Evolutionary conservation across 176 grass and related monocot genomes (phyloP).

Genomic region (Paspalum vaginatum): DNA sequence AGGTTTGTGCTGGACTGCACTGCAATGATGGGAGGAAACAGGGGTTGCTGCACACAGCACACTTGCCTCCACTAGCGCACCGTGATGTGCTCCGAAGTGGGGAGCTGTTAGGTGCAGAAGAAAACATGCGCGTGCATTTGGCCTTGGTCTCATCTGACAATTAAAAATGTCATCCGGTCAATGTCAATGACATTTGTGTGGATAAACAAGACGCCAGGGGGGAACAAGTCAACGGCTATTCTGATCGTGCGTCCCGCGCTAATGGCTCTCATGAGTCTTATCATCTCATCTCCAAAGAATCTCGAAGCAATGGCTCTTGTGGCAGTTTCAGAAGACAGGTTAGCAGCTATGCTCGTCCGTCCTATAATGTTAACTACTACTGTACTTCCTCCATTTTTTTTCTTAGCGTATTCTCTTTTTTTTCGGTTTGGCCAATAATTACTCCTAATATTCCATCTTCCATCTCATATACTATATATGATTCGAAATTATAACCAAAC

Average conservation of each 20-base stretch:
- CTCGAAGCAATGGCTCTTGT: background rate
- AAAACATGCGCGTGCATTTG: background rate
- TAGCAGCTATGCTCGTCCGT: background rate
- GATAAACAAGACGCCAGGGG: background rate
- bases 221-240: slow-evolving; percentile 1
- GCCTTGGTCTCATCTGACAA: slow-evolving; percentile 1
- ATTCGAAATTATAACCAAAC: too few relatives aligned
- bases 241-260: background rate
- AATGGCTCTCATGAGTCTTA: background rate
- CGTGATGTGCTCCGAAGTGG: background rate
- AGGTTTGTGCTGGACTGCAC: background rate
- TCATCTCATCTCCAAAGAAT: slow-evolving; percentile 7
- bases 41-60: slow-evolving; percentile 25
- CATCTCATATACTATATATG: too few relatives aligned
- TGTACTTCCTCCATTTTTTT: too few relatives aligned
- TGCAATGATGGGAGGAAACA: slow-evolving; percentile 32
- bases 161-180: slow-evolving; percentile 3
- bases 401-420: too few relatives aligned
- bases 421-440: too few relatives aligned
- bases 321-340: background rate
- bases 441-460: too few relatives aligned
- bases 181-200: background rate
- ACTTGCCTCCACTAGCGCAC: background rate
- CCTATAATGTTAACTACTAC: too few relatives aligned
- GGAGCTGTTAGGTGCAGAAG: background rate